phyloP scores from a whole-genome alignment of 768 basidiomycete genomes.

The Termitomyces sp. region DNA sequence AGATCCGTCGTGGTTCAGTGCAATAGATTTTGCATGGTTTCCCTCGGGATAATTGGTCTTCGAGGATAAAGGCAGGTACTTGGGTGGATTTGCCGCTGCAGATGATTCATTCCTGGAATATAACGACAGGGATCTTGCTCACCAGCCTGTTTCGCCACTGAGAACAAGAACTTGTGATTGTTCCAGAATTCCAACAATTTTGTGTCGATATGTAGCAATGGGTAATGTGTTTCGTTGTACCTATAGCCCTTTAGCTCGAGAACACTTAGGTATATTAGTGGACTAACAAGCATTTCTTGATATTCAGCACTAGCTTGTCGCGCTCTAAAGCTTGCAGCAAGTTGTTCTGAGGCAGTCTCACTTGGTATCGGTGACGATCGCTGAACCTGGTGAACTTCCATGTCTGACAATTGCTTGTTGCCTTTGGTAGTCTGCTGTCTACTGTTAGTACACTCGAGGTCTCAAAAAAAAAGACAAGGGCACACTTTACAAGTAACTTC shows the following conservation, averaged over 20 bases:
- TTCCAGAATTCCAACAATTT: conserved; percentile 67
- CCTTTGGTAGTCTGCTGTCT: conserved; percentile 15
- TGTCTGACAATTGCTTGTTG: conserved; percentile 15
- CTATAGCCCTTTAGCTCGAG: conserved; percentile 29
- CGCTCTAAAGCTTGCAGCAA: conserved; percentile 53
- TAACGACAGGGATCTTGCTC: conserved; percentile 9
- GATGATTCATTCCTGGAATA: neutral
- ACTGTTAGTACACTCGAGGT: conserved; percentile 1
- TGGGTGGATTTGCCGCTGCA: conserved; percentile 94
- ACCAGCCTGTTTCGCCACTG: conserved; percentile 46
- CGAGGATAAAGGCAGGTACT: conserved; percentile 89
- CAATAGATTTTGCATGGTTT: conserved; percentile 87
- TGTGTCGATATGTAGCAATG: conserved; percentile 75
- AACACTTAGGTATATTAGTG: neutral
- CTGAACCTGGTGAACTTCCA: conserved; percentile 3
- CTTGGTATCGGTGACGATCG: conserved; percentile 8
- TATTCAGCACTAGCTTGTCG: conserved; percentile 63
- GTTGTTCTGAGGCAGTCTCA: conserved; percentile 36
- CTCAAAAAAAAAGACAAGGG: neutral
- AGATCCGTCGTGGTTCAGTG: conserved; percentile 93
- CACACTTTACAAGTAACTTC: conserved; percentile 35
- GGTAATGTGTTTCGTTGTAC: conserved; percentile 72
- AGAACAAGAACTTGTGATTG: conserved; percentile 81
- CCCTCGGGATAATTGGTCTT: conserved; percentile 79
- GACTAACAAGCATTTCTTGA: conserved; percentile 82